Percentiles rank a stretch among this genome's conserved stretches.
phyloP scores from a whole-genome alignment of 2,329 filamentous ascomycete genomes.

The Neofusicoccum kwambonambiense region DNA sequence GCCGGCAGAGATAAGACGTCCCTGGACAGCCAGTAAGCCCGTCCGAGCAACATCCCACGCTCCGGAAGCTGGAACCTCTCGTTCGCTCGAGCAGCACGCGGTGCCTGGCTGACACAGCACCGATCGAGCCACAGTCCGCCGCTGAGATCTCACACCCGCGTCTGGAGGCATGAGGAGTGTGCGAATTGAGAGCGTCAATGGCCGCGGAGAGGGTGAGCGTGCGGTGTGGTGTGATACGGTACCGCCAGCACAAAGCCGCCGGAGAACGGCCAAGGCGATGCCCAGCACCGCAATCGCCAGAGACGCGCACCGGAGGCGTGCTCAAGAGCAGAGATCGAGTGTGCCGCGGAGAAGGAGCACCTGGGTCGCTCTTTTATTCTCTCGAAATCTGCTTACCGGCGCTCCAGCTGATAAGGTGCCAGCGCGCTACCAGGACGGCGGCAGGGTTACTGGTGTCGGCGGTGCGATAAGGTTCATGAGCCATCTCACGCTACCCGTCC shows the following conservation, averaged over 20 bases:
- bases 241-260: neutral
- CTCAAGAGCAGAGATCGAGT: neutral
- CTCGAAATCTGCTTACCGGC: neutral
- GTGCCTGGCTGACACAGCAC: neutral
- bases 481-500: neutral
- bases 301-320: neutral
- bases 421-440: neutral
- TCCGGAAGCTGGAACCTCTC: neutral
- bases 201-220: neutral
- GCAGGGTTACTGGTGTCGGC: neutral
- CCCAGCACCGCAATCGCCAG: neutral
- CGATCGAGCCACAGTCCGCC: neutral
- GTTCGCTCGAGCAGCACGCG: neutral
- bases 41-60: neutral
- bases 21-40: neutral
- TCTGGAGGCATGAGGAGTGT: too few relatives aligned
- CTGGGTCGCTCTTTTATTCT: neutral
- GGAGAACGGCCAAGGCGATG: neutral
- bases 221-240: too few relatives aligned
- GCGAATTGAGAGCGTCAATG: too few relatives aligned
- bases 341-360: conserved; percentile 16
- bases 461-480: neutral
- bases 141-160: too few relatives aligned
- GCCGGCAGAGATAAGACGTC: neutral
- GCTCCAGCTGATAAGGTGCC: conserved; percentile 4